Percentiles rank a stretch among this genome's conserved stretches.
These are phyloP conservation scores for Ceratocystis alfenasii DNA, from an alignment of 2,329 filamentous ascomycete genomes.

Conservation along the genomic window DNA sequence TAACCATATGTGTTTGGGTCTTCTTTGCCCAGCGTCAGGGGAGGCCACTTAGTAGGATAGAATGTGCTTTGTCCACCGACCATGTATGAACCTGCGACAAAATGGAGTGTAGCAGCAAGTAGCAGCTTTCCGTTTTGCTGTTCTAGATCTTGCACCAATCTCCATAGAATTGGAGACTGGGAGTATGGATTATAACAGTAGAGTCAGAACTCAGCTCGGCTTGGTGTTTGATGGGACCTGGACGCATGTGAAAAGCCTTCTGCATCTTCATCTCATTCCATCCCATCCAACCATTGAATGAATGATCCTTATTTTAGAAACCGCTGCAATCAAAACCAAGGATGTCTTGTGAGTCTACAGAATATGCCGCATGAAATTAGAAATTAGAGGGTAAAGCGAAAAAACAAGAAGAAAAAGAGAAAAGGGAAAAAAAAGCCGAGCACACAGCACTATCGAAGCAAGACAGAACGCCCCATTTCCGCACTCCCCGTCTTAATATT, in stretches of 20 bases:
- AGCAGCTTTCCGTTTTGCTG: too few species aligned
- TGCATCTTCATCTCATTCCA: neutral
- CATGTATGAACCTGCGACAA: neutral
- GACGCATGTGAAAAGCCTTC: neutral
- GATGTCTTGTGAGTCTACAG: neutral
- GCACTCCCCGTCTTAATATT: neutral
- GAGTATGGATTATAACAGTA: too few species aligned
- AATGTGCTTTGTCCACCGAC: neutral
- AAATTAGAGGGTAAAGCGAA: neutral
- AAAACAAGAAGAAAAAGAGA: neutral
- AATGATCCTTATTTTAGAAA: neutral
- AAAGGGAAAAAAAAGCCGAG: neutral
- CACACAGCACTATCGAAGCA: neutral
- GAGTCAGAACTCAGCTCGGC: neutral
- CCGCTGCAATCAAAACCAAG: neutral
- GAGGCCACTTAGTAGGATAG: neutral
- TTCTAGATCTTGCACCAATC: too few species aligned
- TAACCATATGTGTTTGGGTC: neutral
- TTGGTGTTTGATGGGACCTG: neutral
- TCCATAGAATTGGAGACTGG: too few species aligned
- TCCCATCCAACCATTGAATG: neutral
- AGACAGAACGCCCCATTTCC: slow-evolving; percentile 2
- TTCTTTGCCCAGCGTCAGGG: neutral
- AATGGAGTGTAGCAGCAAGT: neutral
- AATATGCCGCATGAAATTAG: slow-evolving; percentile 5